These are phyloP conservation scores for Neocallimastix lanati DNA, from an alignment of 192 early-diverging fungal species.

Conservation along the genomic window DNA sequence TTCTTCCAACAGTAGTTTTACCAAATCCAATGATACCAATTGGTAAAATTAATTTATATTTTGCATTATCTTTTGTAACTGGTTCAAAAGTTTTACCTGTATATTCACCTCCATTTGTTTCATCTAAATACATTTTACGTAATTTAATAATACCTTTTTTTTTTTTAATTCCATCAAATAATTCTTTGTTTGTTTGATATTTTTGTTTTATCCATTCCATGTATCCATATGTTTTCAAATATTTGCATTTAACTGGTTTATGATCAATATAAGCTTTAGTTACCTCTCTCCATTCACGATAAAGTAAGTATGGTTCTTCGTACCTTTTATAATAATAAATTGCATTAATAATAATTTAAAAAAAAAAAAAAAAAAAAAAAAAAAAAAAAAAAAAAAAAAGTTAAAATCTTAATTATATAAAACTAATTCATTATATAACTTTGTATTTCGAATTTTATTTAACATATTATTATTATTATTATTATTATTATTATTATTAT, in stretches of 20 bases:
- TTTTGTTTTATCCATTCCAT: constrained; percentile 51
- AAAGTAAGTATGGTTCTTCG: constrained; percentile 85
- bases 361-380: no score
- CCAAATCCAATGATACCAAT: constrained; percentile 66
- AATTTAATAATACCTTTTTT: constrained; percentile 66
- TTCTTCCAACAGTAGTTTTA: constrained; percentile 22
- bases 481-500: no score
- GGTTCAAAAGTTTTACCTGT: neutral
- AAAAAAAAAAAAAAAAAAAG: no score
- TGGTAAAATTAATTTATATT: constrained; percentile 38
- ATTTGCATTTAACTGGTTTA: constrained; percentile 10
- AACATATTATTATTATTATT: no score
- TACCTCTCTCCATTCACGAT: constrained; percentile 89
- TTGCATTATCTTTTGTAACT: neutral
- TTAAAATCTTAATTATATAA: no score
- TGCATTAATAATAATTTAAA: no score
- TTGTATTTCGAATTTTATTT: no score
- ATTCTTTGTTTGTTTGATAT: constrained; percentile 31
- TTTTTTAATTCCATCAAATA: constrained; percentile 43
- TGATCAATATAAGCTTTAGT: constrained; percentile 42
- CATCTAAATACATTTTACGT: constrained; percentile 56
- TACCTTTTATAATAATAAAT: constrained; percentile 12
- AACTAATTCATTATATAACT: no score
- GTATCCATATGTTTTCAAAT: constrained; percentile 36
- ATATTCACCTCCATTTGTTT: constrained; percentile 20